Evolutionary conservation across 1,139 yeast genomes (phyloP).

Genomic region (Scheffersomyces parashehatae): DNA sequence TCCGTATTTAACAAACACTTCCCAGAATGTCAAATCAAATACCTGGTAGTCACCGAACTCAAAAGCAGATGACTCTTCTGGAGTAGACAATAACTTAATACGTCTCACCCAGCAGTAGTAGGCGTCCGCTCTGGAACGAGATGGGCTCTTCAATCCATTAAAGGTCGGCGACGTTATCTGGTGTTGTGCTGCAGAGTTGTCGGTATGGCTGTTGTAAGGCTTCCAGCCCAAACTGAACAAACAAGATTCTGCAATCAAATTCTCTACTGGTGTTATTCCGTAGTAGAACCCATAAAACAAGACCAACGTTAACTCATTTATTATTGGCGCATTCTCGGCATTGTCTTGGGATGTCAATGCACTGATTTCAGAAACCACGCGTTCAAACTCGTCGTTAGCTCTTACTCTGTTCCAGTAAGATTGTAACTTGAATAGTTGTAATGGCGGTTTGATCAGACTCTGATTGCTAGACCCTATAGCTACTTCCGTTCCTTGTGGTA

Average conservation of each 20-base stretch:
- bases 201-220: conserved; percentile 29
- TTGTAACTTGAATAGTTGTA: conserved; percentile 39
- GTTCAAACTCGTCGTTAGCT: conserved; percentile 38
- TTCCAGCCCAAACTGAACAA: conserved; percentile 47
- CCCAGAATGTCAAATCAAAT: conserved; percentile 48
- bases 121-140: conserved; percentile 9
- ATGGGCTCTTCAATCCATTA: neutral
- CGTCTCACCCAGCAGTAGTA: conserved; percentile 38
- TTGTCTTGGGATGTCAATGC: conserved; percentile 21
- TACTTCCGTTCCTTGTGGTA: conserved; percentile 32
- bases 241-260: conserved; percentile 44
- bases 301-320: conserved; percentile 45
- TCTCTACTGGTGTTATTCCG: conserved; percentile 48
- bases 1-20: conserved; percentile 39
- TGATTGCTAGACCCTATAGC: conserved; percentile 20
- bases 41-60: conserved; percentile 47
- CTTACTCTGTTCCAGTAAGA: conserved; percentile 53
- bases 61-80: conserved; percentile 14
- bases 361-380: conserved; percentile 33
- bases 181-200: neutral
- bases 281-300: conserved; percentile 63
- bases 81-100: conserved; percentile 20
- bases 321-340: conserved; percentile 21
- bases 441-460: conserved; percentile 29
- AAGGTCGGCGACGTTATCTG: neutral